Evolutionary conservation across 768 basidiomycete genomes (phyloP).

Genomic region (Sarcomyxa edulis): DNA sequence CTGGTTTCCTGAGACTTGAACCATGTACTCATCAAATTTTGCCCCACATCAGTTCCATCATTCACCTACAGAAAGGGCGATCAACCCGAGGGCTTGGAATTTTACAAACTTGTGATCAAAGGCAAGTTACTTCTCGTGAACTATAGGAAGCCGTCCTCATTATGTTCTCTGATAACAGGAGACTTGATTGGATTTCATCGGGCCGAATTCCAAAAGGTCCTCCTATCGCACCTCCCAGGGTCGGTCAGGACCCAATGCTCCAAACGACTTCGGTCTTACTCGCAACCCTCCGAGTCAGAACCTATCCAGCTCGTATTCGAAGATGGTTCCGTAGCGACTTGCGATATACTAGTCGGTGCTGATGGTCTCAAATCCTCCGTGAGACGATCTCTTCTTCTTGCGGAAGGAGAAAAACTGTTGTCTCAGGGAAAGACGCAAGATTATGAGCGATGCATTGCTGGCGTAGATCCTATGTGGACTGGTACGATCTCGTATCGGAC

Average conservation of each 20-base stretch:
- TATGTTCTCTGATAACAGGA: not conserved
- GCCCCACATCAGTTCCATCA: constrained; percentile 38
- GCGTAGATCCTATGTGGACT: constrained; percentile 52
- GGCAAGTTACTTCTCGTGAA: constrained; percentile 38
- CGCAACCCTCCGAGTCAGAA: constrained; percentile 33
- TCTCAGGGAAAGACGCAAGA: too few species aligned
- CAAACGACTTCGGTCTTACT: constrained; percentile 57
- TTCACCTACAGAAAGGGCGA: constrained; percentile 62
- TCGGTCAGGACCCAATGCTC: constrained; percentile 42
- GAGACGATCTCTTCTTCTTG: constrained; percentile 30
- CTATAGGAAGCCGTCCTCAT: not conserved
- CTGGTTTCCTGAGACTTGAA: too few species aligned
- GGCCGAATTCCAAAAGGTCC: constrained; percentile 57
- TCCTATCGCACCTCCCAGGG: constrained; percentile 45
- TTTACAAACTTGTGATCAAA: constrained; percentile 50
- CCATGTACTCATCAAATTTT: too few species aligned
- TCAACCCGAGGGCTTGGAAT: constrained; percentile 38
- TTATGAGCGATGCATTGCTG: too few species aligned
- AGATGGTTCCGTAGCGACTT: constrained; percentile 54
- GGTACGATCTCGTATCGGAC: constrained; percentile 56
- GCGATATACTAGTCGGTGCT: constrained; percentile 68
- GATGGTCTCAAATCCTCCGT: constrained; percentile 62
- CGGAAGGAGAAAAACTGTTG: too few species aligned
- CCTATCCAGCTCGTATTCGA: constrained; percentile 49
- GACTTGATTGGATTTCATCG: constrained; percentile 50